Percentiles rank a stretch among this genome's conserved stretches.
Conservation (phyloP, 805 yeast species). For the Lachancea sp. region DNA sequence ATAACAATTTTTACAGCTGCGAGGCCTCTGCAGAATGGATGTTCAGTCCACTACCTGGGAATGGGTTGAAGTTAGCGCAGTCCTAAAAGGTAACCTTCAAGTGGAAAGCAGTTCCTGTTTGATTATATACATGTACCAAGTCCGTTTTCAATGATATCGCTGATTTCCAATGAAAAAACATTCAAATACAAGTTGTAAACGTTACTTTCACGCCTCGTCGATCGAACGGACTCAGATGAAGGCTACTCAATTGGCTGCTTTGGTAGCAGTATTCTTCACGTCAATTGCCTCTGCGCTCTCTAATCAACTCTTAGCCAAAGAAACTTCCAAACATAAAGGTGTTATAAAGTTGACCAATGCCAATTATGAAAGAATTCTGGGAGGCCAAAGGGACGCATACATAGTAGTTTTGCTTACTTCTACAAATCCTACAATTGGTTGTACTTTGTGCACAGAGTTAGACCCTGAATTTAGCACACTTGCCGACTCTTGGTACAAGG, state of each 20-base stretch:
- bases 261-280: conserved; percentile 3
- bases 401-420: conserved; percentile 72
- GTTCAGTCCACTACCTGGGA: no score
- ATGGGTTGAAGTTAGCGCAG: no score
- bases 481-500: conserved; percentile 57
- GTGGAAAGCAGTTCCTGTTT: no score
- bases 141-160: no score
- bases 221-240: conserved; percentile 1
- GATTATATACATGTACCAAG: no score
- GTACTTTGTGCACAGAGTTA: conserved; percentile 65
- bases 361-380: conserved; percentile 50
- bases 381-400: conserved; percentile 62
- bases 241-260: conserved; percentile 2
- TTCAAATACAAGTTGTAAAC: no score
- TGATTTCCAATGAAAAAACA: no score
- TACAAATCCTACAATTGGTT: conserved; percentile 63
- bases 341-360: conserved; percentile 49
- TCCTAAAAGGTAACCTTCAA: no score
- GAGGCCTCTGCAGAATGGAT: no score
- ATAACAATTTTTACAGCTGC: no score
- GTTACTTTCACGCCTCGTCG: no score
- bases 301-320: conserved; percentile 23
- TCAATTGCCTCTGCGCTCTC: conserved; percentile 14
- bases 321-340: conserved; percentile 30
- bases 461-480: conserved; percentile 57